Base-by-base conservation (phyloP, 116 monocot species). In the Phalaenopsis hybrid region DNA sequence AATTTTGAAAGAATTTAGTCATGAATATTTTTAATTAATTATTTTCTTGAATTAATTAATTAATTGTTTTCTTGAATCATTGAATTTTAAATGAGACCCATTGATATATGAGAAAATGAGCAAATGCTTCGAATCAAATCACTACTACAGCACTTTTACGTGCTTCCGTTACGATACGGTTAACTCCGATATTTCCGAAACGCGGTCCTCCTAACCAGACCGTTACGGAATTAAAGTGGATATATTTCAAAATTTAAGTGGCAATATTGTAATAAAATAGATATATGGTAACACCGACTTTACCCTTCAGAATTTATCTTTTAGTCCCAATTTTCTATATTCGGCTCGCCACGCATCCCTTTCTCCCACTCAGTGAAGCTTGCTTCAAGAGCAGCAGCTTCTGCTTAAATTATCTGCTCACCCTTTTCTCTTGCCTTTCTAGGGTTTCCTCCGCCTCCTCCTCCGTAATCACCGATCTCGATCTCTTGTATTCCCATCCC, bases 331-430 rank as follows among this genome's bases (percentile, higher is more conserved):
- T n/a, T n/a, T n/a, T 18, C 5, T 51, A 15, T 9, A 13, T 70
- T 70, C 70, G 31, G 15, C 11, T 70, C 70, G 70, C 70, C 12
- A 33, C 70, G 70, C 33, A 70, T 34, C 28, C 34, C 5, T 6
- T 63, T 63, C 21, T 8, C 21, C 1, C 63, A 9, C 34, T 21
- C 70, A 70, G 34, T 70, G 70, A 69, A 70, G 34, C n/a, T 13
- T 70, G 70, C 70, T 63, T 63, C 70, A 11, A 70, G 37, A 70
- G 34, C 70, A 70, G 70, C 70, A 70, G 70, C 70, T 70, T 70
- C 15, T 11, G 1, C 70, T 70, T 70, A 11, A 45, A 58, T 58
- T 58, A 12, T 58, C 23, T 2, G 25, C 63, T 23, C 23, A 2
- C 63, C 6, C 70, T 70, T 34, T 33, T 37, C 70, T 28, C 12